Evolutionary conservation across 352 stramenopile genomes (phyloP).

Genomic region (Phytophthora crassamura): DNA sequence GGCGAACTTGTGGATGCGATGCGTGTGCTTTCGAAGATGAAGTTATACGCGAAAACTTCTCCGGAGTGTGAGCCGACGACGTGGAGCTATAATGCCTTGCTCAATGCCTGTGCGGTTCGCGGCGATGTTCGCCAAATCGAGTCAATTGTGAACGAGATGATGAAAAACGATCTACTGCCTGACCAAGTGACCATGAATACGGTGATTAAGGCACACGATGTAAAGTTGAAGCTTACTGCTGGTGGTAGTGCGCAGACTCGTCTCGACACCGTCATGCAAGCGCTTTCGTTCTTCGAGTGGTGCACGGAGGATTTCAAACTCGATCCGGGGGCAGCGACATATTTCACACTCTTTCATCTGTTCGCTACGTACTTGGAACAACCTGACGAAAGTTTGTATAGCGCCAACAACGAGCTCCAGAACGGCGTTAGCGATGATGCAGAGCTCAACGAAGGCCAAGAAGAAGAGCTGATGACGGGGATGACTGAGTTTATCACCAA

Average conservation of each 20-base stretch:
- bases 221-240: slow-evolving; percentile 19
- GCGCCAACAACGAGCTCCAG: not conserved
- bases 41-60: slow-evolving; percentile 19
- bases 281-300: slow-evolving; percentile 44
- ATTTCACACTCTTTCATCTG: slow-evolving; percentile 61
- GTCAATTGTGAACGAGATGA: slow-evolving; percentile 47
- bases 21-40: slow-evolving; percentile 48
- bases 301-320: slow-evolving; percentile 36
- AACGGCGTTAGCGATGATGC: slow-evolving; percentile 9
- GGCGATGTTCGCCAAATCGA: slow-evolving; percentile 42
- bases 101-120: slow-evolving; percentile 52
- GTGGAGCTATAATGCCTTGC: slow-evolving; percentile 53
- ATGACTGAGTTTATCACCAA: slow-evolving; percentile 51
- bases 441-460: slow-evolving; percentile 27
- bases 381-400: not conserved
- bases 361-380: slow-evolving; percentile 54
- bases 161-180: slow-evolving; percentile 28
- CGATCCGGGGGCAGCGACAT: slow-evolving; percentile 38
- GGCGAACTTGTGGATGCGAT: slow-evolving; percentile 38
- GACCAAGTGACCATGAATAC: slow-evolving; percentile 64
- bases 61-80: slow-evolving; percentile 30
- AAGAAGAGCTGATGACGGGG: slow-evolving; percentile 29
- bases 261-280: slow-evolving; percentile 36
- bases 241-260: slow-evolving; percentile 14
- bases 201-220: slow-evolving; percentile 49